Evolutionary conservation across 1,284 basidiomycete genomes (phyloP).

Genomic region (Microbotryum silenes-acaulis): DNA sequence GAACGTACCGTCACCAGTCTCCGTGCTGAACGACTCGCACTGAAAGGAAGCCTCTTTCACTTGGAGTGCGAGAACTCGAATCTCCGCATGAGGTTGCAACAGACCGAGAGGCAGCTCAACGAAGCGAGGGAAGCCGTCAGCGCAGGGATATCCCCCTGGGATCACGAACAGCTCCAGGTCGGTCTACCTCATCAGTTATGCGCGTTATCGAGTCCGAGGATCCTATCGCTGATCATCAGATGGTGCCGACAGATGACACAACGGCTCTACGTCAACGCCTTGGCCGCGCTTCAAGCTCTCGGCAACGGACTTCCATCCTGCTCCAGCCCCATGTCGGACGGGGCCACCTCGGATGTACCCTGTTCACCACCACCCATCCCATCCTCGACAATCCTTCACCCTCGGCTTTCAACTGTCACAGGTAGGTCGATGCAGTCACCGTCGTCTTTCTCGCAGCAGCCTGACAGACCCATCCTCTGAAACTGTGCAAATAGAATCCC

Average conservation of each 20-base stretch:
- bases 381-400: too few species aligned
- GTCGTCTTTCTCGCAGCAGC: background rate
- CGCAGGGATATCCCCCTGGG: conserved; percentile 1
- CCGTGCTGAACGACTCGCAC: conserved; percentile 29
- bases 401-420: too few species aligned
- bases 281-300: conserved; percentile 19
- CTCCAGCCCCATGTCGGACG: background rate
- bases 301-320: conserved; percentile 1
- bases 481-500: background rate
- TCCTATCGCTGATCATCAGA: background rate
- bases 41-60: conserved; percentile 25
- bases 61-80: conserved; percentile 24
- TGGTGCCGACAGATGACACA: conserved; percentile 10
- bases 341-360: background rate
- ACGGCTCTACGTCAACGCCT: conserved; percentile 7
- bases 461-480: background rate
- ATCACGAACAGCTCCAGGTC: conserved; percentile 19
- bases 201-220: too few species aligned
- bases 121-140: conserved; percentile 5
- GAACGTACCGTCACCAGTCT: conserved; percentile 29
- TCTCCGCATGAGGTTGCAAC: conserved; percentile 17
- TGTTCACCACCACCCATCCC: background rate
- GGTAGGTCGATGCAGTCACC: too few species aligned
- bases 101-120: conserved; percentile 6
- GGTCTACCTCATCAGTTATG: background rate